These are phyloP conservation scores for Eutypa lata DNA, from an alignment of 2,329 filamentous ascomycete species.

Conservation along the genomic window DNA sequence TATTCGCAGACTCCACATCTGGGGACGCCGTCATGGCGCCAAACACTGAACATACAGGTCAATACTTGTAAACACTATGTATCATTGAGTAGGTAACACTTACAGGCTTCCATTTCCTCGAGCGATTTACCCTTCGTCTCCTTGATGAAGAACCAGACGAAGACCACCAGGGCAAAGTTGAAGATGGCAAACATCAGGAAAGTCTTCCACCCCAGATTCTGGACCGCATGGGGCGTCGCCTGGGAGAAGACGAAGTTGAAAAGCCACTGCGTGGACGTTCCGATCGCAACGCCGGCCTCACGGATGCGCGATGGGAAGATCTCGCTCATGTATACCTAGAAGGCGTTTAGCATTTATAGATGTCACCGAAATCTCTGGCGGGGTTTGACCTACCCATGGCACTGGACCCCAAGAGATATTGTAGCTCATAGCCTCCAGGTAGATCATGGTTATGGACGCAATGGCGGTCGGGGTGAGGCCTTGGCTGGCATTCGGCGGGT, in stretches of 20 bases:
- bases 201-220: constrained; percentile 42
- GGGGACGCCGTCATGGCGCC: too few relatives aligned
- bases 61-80: too few relatives aligned
- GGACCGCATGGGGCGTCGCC: constrained; percentile 48
- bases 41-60: too few relatives aligned
- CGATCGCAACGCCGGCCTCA: constrained; percentile 43
- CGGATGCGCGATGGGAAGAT: constrained; percentile 48
- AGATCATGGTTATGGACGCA: constrained; percentile 51
- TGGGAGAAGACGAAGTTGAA: constrained; percentile 49
- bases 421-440: constrained; percentile 51
- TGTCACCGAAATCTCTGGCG: too few relatives aligned
- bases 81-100: background rate
- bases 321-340: constrained; percentile 7
- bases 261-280: constrained; percentile 45
- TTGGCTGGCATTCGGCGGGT: constrained; percentile 23
- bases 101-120: background rate
- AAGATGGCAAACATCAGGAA: constrained; percentile 36
- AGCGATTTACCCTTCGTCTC: background rate
- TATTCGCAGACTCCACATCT: too few relatives aligned
- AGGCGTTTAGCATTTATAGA: too few relatives aligned
- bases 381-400: constrained; percentile 43
- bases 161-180: background rate
- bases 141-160: constrained; percentile 1
- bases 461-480: constrained; percentile 39
- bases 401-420: constrained; percentile 49